Evolutionary conservation across 2,329 filamentous ascomycete species (phyloP), one percentile per base, ranked within the genome.

Genomic region (Hortaea sp.): DNA sequence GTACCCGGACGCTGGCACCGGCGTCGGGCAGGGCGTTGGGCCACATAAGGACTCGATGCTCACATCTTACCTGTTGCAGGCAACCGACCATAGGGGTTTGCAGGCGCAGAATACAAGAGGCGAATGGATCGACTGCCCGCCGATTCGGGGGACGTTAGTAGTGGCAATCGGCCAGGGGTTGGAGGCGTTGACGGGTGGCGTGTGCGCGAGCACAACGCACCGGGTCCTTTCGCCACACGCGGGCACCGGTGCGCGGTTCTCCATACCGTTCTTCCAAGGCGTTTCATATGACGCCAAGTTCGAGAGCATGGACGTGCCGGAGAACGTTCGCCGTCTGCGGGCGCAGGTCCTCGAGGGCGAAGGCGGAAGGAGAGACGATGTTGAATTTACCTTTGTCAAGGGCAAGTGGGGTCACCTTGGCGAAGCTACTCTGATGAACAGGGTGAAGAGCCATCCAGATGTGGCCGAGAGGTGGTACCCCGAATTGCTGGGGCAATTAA

Each of bases 21-120:
- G 69, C 32, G 67, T 65, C 70, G 56, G 83, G 1, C 75, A 78
- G 55, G 75, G 75, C 29, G 75, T 89, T 0, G 86, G 85, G 0
- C 85, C 86, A 31, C 85, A 90, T 69, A 90, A 90, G 65, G 86
- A 90, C 64, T 84, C 79, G 56, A 90, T 92, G 85, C 72, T 92
- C 50, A 83, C 82, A 6, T 84, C 78, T 53, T 94, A 90, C 63
- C 73, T 94, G 38, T 73, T 94, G 41, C 88, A 94, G 69, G 86
- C 85, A 10, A 84, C 78, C 44, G 61, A 73, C n/a, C 88, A 94
- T 63, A 72, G 69, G 28, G 86, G 87, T 0, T 69, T 94, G 52
- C 87, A 94, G 68, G 87, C 87, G 29, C 88, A 92, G 66, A 94
- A 94, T 65, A 75, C 82, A 48, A 64, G 68, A 31, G 88, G 88